A percentile compares a stretch with the other conserved stretches of the same genome.
Evolutionary conservation across 1,284 basidiomycete species (phyloP).

Genomic region (Tilletia indica): DNA sequence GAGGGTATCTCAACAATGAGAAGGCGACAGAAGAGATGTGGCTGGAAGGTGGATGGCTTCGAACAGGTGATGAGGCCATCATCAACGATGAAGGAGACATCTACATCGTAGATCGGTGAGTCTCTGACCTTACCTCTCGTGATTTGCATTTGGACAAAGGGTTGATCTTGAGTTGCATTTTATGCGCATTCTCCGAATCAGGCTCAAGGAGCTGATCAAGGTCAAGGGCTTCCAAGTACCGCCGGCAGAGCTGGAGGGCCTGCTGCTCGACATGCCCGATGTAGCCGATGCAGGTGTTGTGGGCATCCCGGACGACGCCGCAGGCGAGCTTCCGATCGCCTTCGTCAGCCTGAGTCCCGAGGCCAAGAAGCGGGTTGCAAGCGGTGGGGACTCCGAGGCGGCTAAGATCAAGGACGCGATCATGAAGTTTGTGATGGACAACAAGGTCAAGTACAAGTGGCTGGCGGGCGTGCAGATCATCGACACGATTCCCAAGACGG

Average conservation of each 20-base stretch:
- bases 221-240: slow-evolving; percentile 45
- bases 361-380: slow-evolving; percentile 59
- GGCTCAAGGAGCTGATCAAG: slow-evolving; percentile 33
- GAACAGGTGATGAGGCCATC: slow-evolving; percentile 45
- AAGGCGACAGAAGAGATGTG: slow-evolving; percentile 47
- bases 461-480: slow-evolving; percentile 62
- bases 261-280: slow-evolving; percentile 70
- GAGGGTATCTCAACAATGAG: slow-evolving; percentile 58
- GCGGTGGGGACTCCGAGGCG: slow-evolving; percentile 55
- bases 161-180: no score
- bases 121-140: no score
- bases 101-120: slow-evolving; percentile 12
- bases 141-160: no score
- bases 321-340: slow-evolving; percentile 73
- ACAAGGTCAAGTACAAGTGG: slow-evolving; percentile 64
- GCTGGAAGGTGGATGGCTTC: slow-evolving; percentile 37
- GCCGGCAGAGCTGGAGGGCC: slow-evolving; percentile 67
- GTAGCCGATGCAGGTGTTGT: slow-evolving; percentile 73
- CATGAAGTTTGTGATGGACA: slow-evolving; percentile 64
- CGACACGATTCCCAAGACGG: slow-evolving; percentile 42
- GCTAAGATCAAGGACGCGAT: slow-evolving; percentile 21
- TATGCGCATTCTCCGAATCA: no score
- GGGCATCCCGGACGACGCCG: slow-evolving; percentile 72
- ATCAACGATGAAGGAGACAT: slow-evolving; percentile 32
- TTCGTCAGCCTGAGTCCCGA: slow-evolving; percentile 66